phyloP scores from a whole-genome alignment of 768 basidiomycete genomes.

The Clitopilus passeckerianus region DNA sequence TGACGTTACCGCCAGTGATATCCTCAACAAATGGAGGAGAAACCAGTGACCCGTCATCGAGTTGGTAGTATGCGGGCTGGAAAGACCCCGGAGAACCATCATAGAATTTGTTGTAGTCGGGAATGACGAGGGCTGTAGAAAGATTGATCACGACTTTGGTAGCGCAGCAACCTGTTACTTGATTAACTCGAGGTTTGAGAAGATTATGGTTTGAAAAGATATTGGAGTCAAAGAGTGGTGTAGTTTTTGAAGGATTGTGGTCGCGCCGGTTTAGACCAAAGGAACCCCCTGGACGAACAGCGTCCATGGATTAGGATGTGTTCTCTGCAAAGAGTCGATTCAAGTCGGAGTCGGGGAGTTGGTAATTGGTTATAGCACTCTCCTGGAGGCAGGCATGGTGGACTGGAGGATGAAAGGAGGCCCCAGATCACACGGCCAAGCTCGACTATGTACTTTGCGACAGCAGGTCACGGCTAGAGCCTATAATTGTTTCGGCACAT shows the following conservation, averaged over 20 bases:
- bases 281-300: background rate
- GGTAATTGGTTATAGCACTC: slow-evolving; percentile 24
- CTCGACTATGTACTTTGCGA: background rate
- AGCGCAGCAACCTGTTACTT: slow-evolving; percentile 27
- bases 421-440: slow-evolving; percentile 10
- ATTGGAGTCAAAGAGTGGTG: slow-evolving; percentile 12
- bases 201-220: slow-evolving; percentile 11
- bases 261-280: slow-evolving; percentile 1
- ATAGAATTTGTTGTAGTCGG: slow-evolving; percentile 42
- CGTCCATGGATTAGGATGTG: background rate
- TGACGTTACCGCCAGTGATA: slow-evolving; percentile 30
- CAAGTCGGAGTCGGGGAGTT: background rate
- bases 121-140: slow-evolving; percentile 43
- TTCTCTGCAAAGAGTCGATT: background rate
- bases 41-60: slow-evolving; percentile 57
- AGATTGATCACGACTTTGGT: slow-evolving; percentile 46
- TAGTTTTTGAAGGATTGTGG: slow-evolving; percentile 9
- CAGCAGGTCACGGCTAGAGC: background rate
- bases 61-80: slow-evolving; percentile 38
- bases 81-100: slow-evolving; percentile 37
- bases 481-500: background rate
- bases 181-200: slow-evolving; percentile 27
- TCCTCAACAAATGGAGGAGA: slow-evolving; percentile 42
- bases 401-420: slow-evolving; percentile 14
- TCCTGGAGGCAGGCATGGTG: slow-evolving; percentile 26